Evolutionary conservation across 2,329 filamentous ascomycete species (phyloP).

Genomic region (Cladosporium sphaerospermum): DNA sequence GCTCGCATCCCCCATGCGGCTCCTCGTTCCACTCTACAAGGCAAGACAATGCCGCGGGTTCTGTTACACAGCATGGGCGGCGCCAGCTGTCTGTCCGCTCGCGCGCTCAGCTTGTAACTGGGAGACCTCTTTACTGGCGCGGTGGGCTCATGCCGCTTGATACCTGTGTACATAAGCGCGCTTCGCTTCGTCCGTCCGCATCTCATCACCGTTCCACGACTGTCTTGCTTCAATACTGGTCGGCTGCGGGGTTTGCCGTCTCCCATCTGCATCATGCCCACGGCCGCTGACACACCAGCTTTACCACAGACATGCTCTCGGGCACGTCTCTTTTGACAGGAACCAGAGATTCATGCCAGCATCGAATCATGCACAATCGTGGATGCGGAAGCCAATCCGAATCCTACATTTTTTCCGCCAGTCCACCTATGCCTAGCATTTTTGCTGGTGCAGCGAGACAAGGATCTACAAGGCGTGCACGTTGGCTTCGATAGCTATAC

Average conservation of each 20-base stretch:
- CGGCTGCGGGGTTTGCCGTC: conserved; percentile 1
- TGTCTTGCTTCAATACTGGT: not conserved
- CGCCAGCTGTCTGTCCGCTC: conserved; percentile 2
- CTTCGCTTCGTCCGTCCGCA: conserved; percentile 5
- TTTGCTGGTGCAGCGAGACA: too few species aligned
- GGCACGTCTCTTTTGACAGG: too few species aligned
- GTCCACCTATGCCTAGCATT: too few species aligned
- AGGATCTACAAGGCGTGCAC: too few species aligned
- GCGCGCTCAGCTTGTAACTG: conserved; percentile 2
- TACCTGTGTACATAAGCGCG: not conserved
- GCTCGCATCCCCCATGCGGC: conserved; percentile 7
- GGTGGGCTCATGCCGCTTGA: conserved; percentile 8
- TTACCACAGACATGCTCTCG: too few species aligned
- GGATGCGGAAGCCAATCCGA: too few species aligned
- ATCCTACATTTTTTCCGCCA: too few species aligned
- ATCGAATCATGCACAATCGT: too few species aligned
- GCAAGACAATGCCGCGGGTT: conserved; percentile 7
- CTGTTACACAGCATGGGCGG: conserved; percentile 9
- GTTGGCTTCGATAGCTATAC: not conserved
- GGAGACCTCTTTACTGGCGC: not conserved
- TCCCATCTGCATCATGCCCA: not conserved
- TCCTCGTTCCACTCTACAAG: conserved; percentile 2
- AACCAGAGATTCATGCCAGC: too few species aligned
- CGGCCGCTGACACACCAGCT: not conserved
- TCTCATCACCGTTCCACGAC: conserved; percentile 20